A percentile compares a stretch with the other conserved stretches of the same genome.
These are phyloP conservation scores for Ogataea polymorpha DNA, from an alignment of 805 yeast genomes.

Conservation along the genomic window DNA sequence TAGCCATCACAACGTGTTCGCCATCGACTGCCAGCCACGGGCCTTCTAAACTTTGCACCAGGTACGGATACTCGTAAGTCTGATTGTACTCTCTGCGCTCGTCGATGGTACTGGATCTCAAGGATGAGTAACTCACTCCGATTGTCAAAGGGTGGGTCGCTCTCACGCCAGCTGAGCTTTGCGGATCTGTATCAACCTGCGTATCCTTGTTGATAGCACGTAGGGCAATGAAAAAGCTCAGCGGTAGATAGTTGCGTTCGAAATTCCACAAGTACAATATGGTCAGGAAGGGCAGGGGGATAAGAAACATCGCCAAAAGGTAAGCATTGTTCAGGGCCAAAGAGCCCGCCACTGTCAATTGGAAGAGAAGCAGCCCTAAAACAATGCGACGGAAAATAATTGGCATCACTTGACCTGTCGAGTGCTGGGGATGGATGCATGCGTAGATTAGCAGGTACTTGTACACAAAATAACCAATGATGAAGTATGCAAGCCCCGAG, in stretches of 20 bases:
- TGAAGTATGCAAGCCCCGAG: conserved; percentile 80
- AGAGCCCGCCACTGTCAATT: conserved; percentile 90
- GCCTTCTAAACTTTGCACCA: conserved; percentile 70
- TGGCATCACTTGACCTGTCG: conserved; percentile 97
- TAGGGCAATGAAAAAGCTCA: conserved; percentile 81
- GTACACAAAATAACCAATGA: conserved; percentile 82
- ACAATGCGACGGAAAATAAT: conserved; percentile 78
- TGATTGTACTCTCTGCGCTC: conserved; percentile 71
- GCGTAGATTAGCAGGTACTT: conserved; percentile 89
- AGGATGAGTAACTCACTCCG: conserved; percentile 16
- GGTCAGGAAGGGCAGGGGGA: conserved; percentile 75
- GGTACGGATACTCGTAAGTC: conserved; percentile 74
- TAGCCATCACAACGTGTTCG: conserved; percentile 47
- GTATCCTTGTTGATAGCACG: conserved; percentile 52
- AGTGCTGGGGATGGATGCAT: conserved; percentile 92
- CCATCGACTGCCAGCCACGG: conserved; percentile 78
- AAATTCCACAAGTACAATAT: conserved; percentile 71
- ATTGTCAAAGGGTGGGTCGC: conserved; percentile 2
- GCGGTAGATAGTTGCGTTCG: conserved; percentile 75
- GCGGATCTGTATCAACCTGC: background rate
- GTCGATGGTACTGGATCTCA: conserved; percentile 57
- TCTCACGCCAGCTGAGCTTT: background rate
- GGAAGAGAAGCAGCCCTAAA: conserved; percentile 78
- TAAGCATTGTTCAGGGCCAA: conserved; percentile 76
- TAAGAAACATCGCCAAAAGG: conserved; percentile 62